Evolutionary conservation across 257 asterid genomes (phyloP), one percentile per base, ranked within the genome.

Genomic region (Solanum pennellii): DNA sequence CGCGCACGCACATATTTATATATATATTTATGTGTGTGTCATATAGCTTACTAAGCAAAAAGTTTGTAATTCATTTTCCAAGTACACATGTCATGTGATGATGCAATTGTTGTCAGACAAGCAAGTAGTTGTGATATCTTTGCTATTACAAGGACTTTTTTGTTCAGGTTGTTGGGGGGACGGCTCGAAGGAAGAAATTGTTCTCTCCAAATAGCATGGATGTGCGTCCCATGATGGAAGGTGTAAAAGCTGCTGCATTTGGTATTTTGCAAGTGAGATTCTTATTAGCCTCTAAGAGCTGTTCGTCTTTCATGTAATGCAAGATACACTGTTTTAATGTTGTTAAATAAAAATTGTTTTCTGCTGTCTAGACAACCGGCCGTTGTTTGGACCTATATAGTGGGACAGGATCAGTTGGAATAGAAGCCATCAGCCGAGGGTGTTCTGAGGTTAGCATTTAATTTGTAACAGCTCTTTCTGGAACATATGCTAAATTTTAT

Each of bases 191-290:
- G 91, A 97, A 95, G 91, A 97, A 97, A 87, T 84, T 97, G 92
- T 96, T 97, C 87, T 97, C 99, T 42, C 98, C 99, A 1, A 97
- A 97, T 92, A 94, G 99, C 86, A 93, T 93, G 97, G 98, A 96
- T 86, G 99, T 96, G 69, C 95, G 99, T 35, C 99, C 99, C 31
- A 97, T 97, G 99, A 97, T 97, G 99, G 98, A 97, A 91, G 99
- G 96, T 20, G 99, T 96, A 14, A 97, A 97, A 86, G 99, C 95
- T 88, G 98, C 99, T 66, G 98, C 99, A 83, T 97, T 96, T 89
- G 87, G 92, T 37, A 96, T 97, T 90, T 93, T 97, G 90, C 99
- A 97, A 96, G 99, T 96, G 86, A 82, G 85, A 49, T 31, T 16
- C 84, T 80, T 47, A 18, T 47, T 82, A 18, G 44, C 45, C 29